Evolutionary conservation across 179 eudicot genomes (phyloP), one percentile per base, ranked within the genome.

Genomic region (Amaranthus tricolor): DNA sequence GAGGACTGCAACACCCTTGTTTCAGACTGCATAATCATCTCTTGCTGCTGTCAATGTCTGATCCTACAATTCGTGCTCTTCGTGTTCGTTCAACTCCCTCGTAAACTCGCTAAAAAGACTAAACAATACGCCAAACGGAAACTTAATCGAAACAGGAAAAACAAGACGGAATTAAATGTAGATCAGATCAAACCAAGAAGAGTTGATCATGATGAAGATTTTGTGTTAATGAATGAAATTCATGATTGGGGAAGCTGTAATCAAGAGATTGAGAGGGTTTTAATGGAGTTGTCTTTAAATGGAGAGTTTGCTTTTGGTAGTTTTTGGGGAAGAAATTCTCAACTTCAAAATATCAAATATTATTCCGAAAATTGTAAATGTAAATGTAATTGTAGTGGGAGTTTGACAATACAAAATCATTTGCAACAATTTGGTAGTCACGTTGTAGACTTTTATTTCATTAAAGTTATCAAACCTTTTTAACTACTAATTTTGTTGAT

Each of bases 1-100:
- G 97, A 88, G 80, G 94, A 89, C 60, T 58, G 74, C 9, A 87
- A 83, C 81, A 44, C 81, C 62, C 76, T 87, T 9, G 82, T 86
- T 5, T 85, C 91, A 0, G 97, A 94, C 62, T 91, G 97, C 71
- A 57, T 90, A 9, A 91, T 92, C 65, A 74, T 94, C 61, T 85
- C 88, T 0, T 94, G 98, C 7, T 94, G 97, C 69, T 91, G 97
- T 79, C 94, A 88, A 48, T 90, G 96, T 85, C 71, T 94, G 86
- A 62, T 90, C 65, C 59, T 94, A 6, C 90, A 89, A 68, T 61
- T 90, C 45, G 14, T 83, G 10, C 74, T 87, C 54, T 84, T 90
- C 74, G 9, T 91, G 69, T 62, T 94, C 57, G 74, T 90, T 48
- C 85, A 79, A 67, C 80, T 88, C 68, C 98, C 94, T 16, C 63